Evolutionary conservation across 2,329 filamentous ascomycete genomes (phyloP), one percentile per base, ranked within the genome.

Genomic region (Colletotrichum neosansevieriae): DNA sequence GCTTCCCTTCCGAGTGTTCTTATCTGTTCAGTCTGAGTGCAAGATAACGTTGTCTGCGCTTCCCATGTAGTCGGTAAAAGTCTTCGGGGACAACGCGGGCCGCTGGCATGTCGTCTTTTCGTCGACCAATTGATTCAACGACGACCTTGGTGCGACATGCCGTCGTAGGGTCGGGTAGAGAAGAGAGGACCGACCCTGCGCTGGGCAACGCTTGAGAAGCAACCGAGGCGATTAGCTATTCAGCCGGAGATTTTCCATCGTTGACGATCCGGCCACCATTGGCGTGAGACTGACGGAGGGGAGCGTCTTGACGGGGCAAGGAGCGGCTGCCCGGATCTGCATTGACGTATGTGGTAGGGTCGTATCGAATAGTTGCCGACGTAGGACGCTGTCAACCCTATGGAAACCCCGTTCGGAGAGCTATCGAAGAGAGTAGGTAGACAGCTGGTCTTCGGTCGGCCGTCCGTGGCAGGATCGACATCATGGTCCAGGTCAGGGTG

Each of bases 351-450:
- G 44, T 59, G 44, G 47, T 36, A 51, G 44, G 54, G 61, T 59
- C 36, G 62, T 36, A 64, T 15, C 17, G 44, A 44, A 53, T 21
- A 59, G 53, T 53, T 59, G 62, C 54, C 62, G 54, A 64, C 24
- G 53, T 59, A 40, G 24, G 50, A 49, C 21, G 61, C 34, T 12
- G 51, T 34, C 60, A 58, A 58, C 34, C 34, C 32, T 49, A 50
- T 34, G 32, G 51, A 58, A 58, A 50, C 47, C 57, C 44, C 24
- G 38, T 60, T 17, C 10, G 49, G 47, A 36, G 58, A 36, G 49
- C 49, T 21, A 38, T 29, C 60, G 40, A 17, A n/a, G 32, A 11
- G 32, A 32, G 47, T 53, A n/a, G 57, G 34, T 32, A 19, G 57
- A 38, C 21, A 40, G 21, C 12, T 29, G 61, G 61, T 32, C 32